Conservation (phyloP, 2,329 filamentous ascomycete genomes). For the Elsinoe perseae region DNA sequence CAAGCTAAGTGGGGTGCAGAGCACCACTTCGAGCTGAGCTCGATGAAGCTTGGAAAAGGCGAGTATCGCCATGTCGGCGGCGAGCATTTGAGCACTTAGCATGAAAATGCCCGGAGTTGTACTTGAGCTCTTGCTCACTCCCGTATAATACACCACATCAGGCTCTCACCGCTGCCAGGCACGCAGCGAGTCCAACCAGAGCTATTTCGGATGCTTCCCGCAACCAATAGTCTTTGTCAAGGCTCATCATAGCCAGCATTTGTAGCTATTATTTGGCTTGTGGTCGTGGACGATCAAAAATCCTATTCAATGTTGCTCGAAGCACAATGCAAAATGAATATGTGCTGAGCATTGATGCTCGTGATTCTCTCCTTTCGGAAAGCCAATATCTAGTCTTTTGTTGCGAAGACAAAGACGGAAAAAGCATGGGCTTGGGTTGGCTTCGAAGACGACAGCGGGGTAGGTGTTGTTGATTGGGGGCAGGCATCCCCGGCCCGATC, state of each 20-base stretch:
- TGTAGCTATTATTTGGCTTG: neutral
- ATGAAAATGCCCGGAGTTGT: too few species aligned
- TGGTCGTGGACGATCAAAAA: neutral
- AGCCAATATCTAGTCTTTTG: neutral
- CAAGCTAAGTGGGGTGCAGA: neutral
- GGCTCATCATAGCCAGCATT: neutral
- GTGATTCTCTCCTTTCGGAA: neutral
- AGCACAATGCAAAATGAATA: neutral
- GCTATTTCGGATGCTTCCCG: too few species aligned
- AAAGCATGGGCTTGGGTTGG: neutral
- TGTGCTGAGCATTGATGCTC: neutral
- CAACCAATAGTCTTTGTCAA: too few species aligned
- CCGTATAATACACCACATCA: too few species aligned
- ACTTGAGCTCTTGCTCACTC: too few species aligned
- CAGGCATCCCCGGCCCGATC: neutral
- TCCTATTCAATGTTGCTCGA: neutral
- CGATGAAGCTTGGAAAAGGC: neutral
- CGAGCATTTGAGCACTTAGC: too few species aligned
- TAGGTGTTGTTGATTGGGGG: neutral
- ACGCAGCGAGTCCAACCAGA: too few species aligned
- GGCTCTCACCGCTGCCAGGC: too few species aligned
- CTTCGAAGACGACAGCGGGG: neutral
- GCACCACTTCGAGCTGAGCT: neutral
- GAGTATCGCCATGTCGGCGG: too few species aligned
- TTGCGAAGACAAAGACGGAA: neutral